These are phyloP conservation scores for Penicillium longicatenatum DNA, from an alignment of 495 filamentous ascomycete genomes.

Conservation along the genomic window DNA sequence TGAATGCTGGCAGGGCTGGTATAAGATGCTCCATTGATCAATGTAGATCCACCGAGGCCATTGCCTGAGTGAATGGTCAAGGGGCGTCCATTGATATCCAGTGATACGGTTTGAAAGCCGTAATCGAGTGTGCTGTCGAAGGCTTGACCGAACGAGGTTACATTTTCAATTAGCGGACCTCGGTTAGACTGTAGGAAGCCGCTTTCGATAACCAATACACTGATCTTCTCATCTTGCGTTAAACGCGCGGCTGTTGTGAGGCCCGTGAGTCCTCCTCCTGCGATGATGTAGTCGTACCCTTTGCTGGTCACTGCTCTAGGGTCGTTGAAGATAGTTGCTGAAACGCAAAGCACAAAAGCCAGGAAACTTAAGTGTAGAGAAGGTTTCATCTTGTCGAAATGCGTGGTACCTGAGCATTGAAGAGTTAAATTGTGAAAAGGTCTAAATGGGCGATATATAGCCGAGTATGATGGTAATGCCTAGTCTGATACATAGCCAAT, in stretches of 20 bases:
- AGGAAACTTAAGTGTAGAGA: neutral
- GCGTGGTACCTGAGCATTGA: no score
- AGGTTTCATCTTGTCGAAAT: neutral
- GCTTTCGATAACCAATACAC: conserved; percentile 52
- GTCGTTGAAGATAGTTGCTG: neutral
- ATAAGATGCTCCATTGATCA: conserved; percentile 55
- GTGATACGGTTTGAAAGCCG: conserved; percentile 14
- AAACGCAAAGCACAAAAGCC: neutral
- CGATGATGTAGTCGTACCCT: conserved; percentile 26
- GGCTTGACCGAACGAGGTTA: conserved; percentile 32
- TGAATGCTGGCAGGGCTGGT: conserved; percentile 45
- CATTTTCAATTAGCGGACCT: conserved; percentile 28
- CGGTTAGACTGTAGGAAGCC: conserved; percentile 20
- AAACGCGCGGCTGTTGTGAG: conserved; percentile 45
- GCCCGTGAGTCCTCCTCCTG: conserved; percentile 43
- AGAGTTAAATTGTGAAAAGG: no score
- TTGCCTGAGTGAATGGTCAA: conserved; percentile 27
- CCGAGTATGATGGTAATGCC: neutral
- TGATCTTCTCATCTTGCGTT: conserved; percentile 38
- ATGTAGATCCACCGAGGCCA: conserved; percentile 55
- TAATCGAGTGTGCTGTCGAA: conserved; percentile 24
- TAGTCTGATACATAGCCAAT: neutral
- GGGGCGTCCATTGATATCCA: conserved; percentile 19
- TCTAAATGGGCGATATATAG: neutral
- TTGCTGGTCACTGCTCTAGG: conserved; percentile 1